Evolutionary conservation across 2,329 filamentous ascomycete species (phyloP), one percentile per base, ranked within the genome.

Genomic region (Fusarium tjaetaba): DNA sequence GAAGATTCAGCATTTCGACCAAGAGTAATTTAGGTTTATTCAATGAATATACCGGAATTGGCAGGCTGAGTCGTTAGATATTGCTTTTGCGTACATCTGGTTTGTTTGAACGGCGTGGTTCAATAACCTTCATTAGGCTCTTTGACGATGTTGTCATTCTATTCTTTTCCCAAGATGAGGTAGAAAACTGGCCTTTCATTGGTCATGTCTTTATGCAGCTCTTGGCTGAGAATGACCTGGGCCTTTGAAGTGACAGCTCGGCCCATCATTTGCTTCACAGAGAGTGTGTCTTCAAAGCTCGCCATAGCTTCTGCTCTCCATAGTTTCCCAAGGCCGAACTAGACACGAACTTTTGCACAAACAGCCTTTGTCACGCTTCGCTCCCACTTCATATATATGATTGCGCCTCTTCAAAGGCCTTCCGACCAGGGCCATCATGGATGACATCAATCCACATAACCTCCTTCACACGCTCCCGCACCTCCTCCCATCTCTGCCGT

Each of bases 401-500:
- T 22, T 55, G 49, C 7, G 49, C 18, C 18, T 42, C 58, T 22
- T 68, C 45, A 55, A 68, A 73, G 4, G 55, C 62, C 36, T 53
- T 32, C 1, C 55, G 28, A 7, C 78, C 78, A 13, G 66, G 41
- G 0, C 15, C 10, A n/a, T 79, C 76, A 38, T 80, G 79, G 2
- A 78, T 57, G 14, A 62, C 22, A 28, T 79, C 67, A 53, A 79
- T 72, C 79, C 79, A 80, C 70, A 80, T 74, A 26, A 80, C 34
- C 7, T 72, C 62, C 14, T 51, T 71, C 18, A 76, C 64, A 3
- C 65, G 62, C 16, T 48, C 58, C n/a, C 71, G 62, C 4, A 77
- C 76, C n/a, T 78, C 69, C 3, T 57, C 41, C 79, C 79, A 80
- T 1, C 66, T 64, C 43, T 70, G 59, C 1, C 61, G 61, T 2